Base-by-base conservation (phyloP, 1,284 basidiomycete genomes). In the Trichosporon asahii region DNA sequence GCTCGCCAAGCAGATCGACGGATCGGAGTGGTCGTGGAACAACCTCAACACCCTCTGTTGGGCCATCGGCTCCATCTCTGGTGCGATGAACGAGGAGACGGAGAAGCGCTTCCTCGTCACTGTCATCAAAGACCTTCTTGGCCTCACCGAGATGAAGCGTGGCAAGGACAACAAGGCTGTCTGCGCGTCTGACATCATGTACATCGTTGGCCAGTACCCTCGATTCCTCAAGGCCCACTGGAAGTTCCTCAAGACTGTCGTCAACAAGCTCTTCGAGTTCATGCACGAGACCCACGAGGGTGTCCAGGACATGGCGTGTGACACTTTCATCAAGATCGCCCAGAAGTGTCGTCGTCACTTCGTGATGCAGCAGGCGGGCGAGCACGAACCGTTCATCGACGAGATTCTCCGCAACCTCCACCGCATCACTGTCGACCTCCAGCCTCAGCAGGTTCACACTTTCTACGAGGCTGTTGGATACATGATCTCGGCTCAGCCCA, bases 211-310 rank as follows among this genome's bases (percentile, higher is more conserved):
- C 66, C 97, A 99, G 85, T 99, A 99, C 81, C 97, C 97, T 66
- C 90, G 97, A 37, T 99, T 99, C 90, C 89, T 99, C 79, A 99
- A 99, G 84, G 97, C 97, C 25, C 97, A 99, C 83, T 99, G 97
- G 97, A 99, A 98, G 86, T 99, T 99, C 89, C 86, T 99, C 82
- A 99, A 99, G 87, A 99, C 97, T 3, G 97, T 99, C 65, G 97
- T 99, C 75, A 99, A 99, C 87, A 99, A 99, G 85, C 87, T 99
- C 21, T 99, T 99, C 83, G 97, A 99, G 83, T 99, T 99, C 83
- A 99, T 99, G 95, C 97, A 99, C 85, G 97, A 99, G 85, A 98
- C 94, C 0, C 97, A 99, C 80, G 97, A 99, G 86, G 95, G 94
- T 87, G 97, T 99, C 12, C 97, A 99, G 84, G 97, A 99, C 84